Evolutionary conservation across 1,284 basidiomycete genomes (phyloP).

Genomic region (Retiboletus flavoniger): DNA sequence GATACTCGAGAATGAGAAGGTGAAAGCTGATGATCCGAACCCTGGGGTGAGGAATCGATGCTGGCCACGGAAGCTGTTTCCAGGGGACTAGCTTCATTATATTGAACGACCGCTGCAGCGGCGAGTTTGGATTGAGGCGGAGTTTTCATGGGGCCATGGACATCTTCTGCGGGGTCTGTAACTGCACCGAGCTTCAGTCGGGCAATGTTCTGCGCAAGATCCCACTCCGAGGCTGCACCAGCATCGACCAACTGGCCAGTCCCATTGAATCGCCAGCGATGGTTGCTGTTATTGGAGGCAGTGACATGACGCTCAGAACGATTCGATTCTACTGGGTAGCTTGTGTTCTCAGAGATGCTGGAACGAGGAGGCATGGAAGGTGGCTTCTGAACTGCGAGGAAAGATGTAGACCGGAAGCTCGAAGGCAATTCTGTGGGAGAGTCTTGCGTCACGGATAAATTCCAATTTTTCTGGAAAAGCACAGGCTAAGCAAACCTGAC

Average conservation of each 20-base stretch:
- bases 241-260: conserved; percentile 63
- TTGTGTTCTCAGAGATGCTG: conserved; percentile 32
- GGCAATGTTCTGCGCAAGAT: conserved; percentile 68
- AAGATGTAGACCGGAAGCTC: conserved; percentile 30
- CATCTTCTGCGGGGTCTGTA: conserved; percentile 49
- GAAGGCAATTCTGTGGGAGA: conserved; percentile 32
- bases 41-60: conserved; percentile 67
- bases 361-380: conserved; percentile 48
- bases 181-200: conserved; percentile 64
- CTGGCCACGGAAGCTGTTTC: conserved; percentile 70
- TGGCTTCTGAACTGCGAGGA: conserved; percentile 37
- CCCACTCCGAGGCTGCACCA: conserved; percentile 58
- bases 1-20: conserved; percentile 74
- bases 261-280: conserved; percentile 62
- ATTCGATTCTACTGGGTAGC: conserved; percentile 23
- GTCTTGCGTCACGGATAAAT: conserved; percentile 37
- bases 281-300: conserved; percentile 35
- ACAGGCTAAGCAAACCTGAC: conserved; percentile 22
- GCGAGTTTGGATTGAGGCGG: conserved; percentile 61
- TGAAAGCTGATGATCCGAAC: conserved; percentile 58
- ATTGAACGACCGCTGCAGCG: conserved; percentile 49
- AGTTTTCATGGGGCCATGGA: conserved; percentile 54
- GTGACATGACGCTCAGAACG: conserved; percentile 34
- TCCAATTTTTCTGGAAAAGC: conserved; percentile 44
- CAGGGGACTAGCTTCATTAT: conserved; percentile 65